A percentile compares a stretch with the other conserved stretches of the same genome.
Conservation (phyloP, 1,139 yeast genomes). For the Taiozyma onychis region DNA sequence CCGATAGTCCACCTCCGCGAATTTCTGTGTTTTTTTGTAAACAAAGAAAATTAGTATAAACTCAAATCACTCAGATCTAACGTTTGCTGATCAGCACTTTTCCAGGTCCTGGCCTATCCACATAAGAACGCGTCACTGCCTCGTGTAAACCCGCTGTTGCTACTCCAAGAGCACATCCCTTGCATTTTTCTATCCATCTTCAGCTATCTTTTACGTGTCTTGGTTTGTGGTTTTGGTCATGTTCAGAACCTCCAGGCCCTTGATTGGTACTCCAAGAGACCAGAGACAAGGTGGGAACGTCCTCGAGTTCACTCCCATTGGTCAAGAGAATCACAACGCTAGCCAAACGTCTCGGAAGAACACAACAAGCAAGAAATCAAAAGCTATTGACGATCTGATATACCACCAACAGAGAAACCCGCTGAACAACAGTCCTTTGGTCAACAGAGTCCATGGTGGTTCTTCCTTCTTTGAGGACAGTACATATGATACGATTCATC, state of each 20-base stretch:
- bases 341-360: neutral
- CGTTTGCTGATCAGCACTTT: neutral
- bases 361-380: neutral
- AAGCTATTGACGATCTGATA: neutral
- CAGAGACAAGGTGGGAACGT: slow-evolving; percentile 1
- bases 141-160: neutral
- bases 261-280: slow-evolving; percentile 19
- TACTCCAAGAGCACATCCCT: neutral
- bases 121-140: neutral
- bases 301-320: slow-evolving; percentile 22
- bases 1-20: neutral
- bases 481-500: slow-evolving; percentile 18
- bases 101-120: neutral
- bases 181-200: neutral
- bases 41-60: neutral
- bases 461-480: slow-evolving; percentile 22
- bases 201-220: neutral
- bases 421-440: slow-evolving; percentile 15
- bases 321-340: slow-evolving; percentile 9
- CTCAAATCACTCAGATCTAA: neutral
- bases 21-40: slow-evolving; percentile 3
- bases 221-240: slow-evolving; percentile 9
- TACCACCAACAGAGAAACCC: slow-evolving; percentile 8
- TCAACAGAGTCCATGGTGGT: slow-evolving; percentile 21
- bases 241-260: slow-evolving; percentile 17